Evolutionary conservation across 139 green algal genomes (phyloP), one percentile per base, ranked within the genome.

Genomic region (Picocystis salinarum): DNA sequence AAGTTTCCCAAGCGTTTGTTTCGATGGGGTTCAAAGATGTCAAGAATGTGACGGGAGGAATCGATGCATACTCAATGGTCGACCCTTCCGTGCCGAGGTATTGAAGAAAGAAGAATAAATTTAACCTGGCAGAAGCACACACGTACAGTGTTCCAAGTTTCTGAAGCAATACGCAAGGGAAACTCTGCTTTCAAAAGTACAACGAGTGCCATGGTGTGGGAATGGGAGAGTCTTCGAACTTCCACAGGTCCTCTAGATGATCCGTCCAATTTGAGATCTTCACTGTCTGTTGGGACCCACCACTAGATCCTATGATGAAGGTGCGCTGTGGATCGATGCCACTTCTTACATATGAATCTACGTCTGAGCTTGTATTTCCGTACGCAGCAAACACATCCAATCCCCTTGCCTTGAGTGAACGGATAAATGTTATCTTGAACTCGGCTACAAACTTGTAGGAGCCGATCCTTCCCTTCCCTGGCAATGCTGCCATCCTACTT

Each of bases 21-120:
- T 18, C 28, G 20, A 41, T 59, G 59, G 55, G 76, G 55, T 87
- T 89, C 34, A 59, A 27, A 1, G 33, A 70, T 4, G 62, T 87
- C 5, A 62, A 67, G 27, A 87, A 87, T 39, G 61, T 85, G 4
- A 69, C 45, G 0, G 76, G 77, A 2, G 76, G 76, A 39, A 87
- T 87, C 40, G 67, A 77, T 25, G 61, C 52, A 3, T 89, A 84
- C 46, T 59, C 56, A 11, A 48, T 24, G 15, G 64, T 77, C 4
- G 72, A 82, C 50, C 20, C 42, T 2, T 45, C 23, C 5, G 58
- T 83, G 19, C 72, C 68, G 0, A 40, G 42, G 7, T 82, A 82
- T 39, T 82, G 30, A 69, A 23, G n/a, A n/a, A n/a, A n/a, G n/a
- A n/a, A n/a, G n/a, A n/a, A n/a, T n/a, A n/a, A n/a, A n/a, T n/a